Evolutionary conservation across 2,329 filamentous ascomycete species (phyloP), one percentile per base, ranked within the genome.

Genomic region (Fusarium sp.): DNA sequence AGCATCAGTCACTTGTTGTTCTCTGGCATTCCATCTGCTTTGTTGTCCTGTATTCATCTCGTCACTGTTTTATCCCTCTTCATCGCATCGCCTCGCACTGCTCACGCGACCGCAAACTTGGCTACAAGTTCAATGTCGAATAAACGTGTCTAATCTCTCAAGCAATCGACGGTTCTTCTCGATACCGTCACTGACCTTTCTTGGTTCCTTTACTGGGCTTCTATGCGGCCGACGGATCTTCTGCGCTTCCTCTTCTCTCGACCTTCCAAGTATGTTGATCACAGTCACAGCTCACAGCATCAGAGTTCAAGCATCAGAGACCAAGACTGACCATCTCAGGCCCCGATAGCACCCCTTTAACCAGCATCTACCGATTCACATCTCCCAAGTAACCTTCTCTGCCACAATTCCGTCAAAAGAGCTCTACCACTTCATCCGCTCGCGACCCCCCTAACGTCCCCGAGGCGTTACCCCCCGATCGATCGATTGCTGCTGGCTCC

Each of bases 401-500:
- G 91, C 86, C 95, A 97, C 88, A 85, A 97, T 97, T 97, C 91
- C 92, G 87, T 91, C 90, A 86, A 89, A 87, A 85, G 92, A 94
- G 90, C 90, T 91, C 86, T 92, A 94, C 84, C 91, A 95, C 81
- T 91, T 92, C 81, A 91, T 95, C 83, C 93, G 92, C 84, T 91
- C 92, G 82, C 91, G 93, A 83, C 95, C 95, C 86, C 95, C 95
- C 85, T 98, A 98, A 96, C 93, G 92, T 91, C 88, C 89, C 89
- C 83, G 88, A 88, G 91, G 89, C 90, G 89, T 91, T 90, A 79
- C 77, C 78, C 76, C 78, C 79, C 80, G n/a, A 73, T 74, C 75
- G 65, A 75, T 82, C 76, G 79, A 88, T 88, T 93, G 90, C 88
- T 90, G 92, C 93, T 95, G 93, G 93, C 93, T 92, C 89, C 90